Evolutionary conservation across 495 filamentous ascomycete species (phyloP).

Genomic region (Tuber indicum): DNA sequence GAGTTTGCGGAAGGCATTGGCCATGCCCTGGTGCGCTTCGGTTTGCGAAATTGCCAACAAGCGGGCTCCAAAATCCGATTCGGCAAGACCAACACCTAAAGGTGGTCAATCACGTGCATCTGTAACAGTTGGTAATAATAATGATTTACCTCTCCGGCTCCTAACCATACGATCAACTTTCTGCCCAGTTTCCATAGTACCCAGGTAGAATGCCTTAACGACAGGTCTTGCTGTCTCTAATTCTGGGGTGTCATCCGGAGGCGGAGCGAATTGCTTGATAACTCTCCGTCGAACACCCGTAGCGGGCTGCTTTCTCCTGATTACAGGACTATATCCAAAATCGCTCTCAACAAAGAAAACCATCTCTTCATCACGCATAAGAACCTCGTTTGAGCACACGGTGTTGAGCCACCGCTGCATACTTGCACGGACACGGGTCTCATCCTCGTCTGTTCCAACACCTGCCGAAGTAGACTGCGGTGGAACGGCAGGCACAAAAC

Average conservation of each 20-base stretch:
- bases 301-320: constrained; percentile 92
- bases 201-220: constrained; percentile 93
- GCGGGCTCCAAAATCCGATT: constrained; percentile 89
- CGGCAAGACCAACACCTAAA: constrained; percentile 78
- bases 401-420: constrained; percentile 95
- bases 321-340: constrained; percentile 93
- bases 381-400: constrained; percentile 81
- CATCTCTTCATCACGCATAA: constrained; percentile 94
- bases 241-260: constrained; percentile 94
- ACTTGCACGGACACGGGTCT: constrained; percentile 73
- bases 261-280: constrained; percentile 97
- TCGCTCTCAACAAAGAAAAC: constrained; percentile 96
- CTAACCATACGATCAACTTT: constrained; percentile 94
- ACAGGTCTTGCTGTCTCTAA: constrained; percentile 78
- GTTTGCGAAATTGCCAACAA: constrained; percentile 75
- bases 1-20: constrained; percentile 87
- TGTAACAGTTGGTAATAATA: not conserved
- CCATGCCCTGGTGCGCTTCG: constrained; percentile 80
- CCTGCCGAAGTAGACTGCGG: constrained; percentile 85
- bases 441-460: constrained; percentile 94
- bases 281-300: constrained; percentile 91
- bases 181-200: constrained; percentile 89
- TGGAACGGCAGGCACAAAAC: constrained; percentile 93
- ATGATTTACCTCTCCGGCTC: constrained; percentile 68
- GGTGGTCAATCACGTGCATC: constrained; percentile 12